phyloP scores from a whole-genome alignment of 306 rosid genomes.

The Morella rubra region DNA sequence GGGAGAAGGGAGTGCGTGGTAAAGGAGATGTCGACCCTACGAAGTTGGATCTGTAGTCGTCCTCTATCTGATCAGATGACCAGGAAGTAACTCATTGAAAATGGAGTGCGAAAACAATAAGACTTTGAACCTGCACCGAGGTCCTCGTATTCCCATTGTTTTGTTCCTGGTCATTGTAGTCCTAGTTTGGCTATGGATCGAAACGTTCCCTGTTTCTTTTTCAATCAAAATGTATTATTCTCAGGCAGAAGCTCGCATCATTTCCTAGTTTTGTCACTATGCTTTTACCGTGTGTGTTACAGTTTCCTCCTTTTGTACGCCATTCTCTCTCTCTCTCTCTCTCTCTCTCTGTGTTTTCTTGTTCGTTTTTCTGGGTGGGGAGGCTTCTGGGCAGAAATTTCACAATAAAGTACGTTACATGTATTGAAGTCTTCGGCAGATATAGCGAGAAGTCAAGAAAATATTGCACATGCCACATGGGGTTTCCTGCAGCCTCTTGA shows the following conservation, averaged over 20 bases:
- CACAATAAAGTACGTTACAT: not conserved
- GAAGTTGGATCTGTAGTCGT: not conserved
- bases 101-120: not conserved
- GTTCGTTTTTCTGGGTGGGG: not conserved
- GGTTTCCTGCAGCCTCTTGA: not conserved
- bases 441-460: not conserved
- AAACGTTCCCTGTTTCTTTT: not conserved
- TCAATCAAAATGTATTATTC: not conserved
- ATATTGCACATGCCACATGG: not conserved
- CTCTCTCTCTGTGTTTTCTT: no score
- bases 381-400: not conserved
- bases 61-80: not conserved
- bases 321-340: no score
- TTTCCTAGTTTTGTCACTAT: not conserved
- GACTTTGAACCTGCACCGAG: not conserved
- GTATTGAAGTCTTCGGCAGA: not conserved
- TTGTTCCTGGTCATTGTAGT: not conserved
- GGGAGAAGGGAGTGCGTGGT: not conserved
- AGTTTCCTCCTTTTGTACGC: not conserved
- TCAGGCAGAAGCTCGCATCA: not conserved
- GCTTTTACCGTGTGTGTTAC: not conserved
- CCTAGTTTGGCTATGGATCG: not conserved
- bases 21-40: not conserved
- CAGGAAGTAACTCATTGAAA: not conserved
- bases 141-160: not conserved